Evolutionary conservation across 2,329 filamentous ascomycete species (phyloP).

Genomic region (Delphinella strobiligena): DNA sequence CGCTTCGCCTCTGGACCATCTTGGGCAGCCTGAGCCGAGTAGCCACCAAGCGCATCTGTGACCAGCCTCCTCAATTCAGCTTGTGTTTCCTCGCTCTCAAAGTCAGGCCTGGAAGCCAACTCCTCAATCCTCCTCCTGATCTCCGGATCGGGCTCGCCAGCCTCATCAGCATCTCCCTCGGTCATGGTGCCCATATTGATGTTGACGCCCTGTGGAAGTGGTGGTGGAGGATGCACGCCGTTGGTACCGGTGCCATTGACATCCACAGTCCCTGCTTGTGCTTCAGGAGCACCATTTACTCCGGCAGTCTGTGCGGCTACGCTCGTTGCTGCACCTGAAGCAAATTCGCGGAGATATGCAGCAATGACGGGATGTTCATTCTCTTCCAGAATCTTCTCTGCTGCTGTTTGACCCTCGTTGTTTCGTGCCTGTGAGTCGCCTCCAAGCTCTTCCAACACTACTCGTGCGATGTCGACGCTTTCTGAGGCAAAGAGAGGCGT

Average conservation of each 20-base stretch:
- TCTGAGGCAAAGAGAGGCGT: constrained; percentile 93
- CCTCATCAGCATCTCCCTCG: constrained; percentile 41
- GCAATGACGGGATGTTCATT: constrained; percentile 66
- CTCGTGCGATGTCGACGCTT: constrained; percentile 62
- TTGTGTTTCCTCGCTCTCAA: constrained; percentile 70
- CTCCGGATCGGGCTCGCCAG: constrained; percentile 60
- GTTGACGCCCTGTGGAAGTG: constrained; percentile 62
- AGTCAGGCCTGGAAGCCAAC: constrained; percentile 71
- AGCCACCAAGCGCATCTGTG: constrained; percentile 55
- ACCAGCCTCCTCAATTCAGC: constrained; percentile 66
- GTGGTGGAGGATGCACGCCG: constrained; percentile 37
- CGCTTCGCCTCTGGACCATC: background rate
- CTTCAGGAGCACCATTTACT: constrained; percentile 13
- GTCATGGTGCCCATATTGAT: constrained; percentile 68
- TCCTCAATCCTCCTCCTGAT: constrained; percentile 82
- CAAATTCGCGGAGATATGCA: constrained; percentile 48
- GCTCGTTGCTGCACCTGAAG: constrained; percentile 14
- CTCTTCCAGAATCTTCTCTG: constrained; percentile 68
- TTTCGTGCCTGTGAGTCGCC: constrained; percentile 56
- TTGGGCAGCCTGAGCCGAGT: background rate
- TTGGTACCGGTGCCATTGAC: constrained; percentile 9
- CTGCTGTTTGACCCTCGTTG: constrained; percentile 64
- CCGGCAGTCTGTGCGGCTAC: constrained; percentile 18
- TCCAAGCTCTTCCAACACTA: constrained; percentile 71
- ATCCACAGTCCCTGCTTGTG: constrained; percentile 21